Conservation (phyloP, 2,329 filamentous ascomycete species). For the Nannizziopsis barbatae region DNA sequence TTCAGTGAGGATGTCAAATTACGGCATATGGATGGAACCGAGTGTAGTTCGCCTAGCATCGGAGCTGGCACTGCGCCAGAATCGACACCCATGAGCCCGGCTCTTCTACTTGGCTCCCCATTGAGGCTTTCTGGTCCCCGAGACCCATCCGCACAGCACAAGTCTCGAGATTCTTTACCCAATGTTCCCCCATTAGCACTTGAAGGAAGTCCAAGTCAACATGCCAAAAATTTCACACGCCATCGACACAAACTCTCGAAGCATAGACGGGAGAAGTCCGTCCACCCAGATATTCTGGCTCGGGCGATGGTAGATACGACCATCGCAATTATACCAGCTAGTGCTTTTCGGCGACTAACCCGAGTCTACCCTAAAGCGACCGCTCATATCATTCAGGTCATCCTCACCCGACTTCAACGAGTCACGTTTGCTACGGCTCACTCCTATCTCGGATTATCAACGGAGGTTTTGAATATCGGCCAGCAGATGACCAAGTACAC, state of each 20-base stretch:
- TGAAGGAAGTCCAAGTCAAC: conserved; percentile 18
- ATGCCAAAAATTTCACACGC: conserved; percentile 29
- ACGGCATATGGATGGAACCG: conserved; percentile 50
- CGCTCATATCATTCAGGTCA: conserved; percentile 94
- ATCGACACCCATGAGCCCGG: conserved; percentile 32
- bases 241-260: conserved; percentile 26
- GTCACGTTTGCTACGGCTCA: conserved; percentile 92
- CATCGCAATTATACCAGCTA: conserved; percentile 94
- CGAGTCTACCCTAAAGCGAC: conserved; percentile 92
- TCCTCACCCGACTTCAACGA: conserved; percentile 82
- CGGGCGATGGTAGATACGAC: conserved; percentile 92
- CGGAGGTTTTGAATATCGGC: conserved; percentile 84
- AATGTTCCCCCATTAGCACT: conserved; percentile 66
- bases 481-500: conserved; percentile 90
- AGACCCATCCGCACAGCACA: conserved; percentile 15
- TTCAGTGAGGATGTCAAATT: conserved; percentile 93
- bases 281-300: conserved; percentile 94
- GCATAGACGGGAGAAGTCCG: conserved; percentile 50
- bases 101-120: conserved; percentile 23
- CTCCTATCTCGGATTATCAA: conserved; percentile 82
- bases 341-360: conserved; percentile 84
- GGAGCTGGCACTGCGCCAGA: conserved; percentile 24
- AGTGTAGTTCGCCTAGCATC: conserved; percentile 29
- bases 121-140: conserved; percentile 18
- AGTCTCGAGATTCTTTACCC: conserved; percentile 35